Conservation (phyloP, 257 asterid species). For the Plantago elongata region DNA sequence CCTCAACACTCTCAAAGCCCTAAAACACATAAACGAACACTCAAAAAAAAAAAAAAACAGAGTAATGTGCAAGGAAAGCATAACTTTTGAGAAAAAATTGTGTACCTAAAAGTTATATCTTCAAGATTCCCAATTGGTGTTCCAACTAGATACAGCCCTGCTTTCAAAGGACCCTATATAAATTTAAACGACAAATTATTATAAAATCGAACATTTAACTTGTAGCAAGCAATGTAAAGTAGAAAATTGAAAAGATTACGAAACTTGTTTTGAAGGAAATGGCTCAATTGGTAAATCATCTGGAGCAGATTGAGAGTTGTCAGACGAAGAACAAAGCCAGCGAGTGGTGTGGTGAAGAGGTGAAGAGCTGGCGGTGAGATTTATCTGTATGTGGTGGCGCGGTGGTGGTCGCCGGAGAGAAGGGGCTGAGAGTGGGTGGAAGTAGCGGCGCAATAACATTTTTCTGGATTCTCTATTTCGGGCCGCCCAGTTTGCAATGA, state of each 20-base stretch:
- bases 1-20: slow-evolving; percentile 77
- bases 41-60: background rate
- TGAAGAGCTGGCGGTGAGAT: slow-evolving; percentile 15
- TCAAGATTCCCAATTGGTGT: slow-evolving; percentile 97
- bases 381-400: slow-evolving; percentile 14
- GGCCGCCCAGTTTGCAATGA: no score
- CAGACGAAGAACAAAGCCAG: slow-evolving; percentile 24
- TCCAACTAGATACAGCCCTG: slow-evolving; percentile 86
- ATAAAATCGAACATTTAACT: no score
- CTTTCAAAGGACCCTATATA: slow-evolving; percentile 68
- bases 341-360: slow-evolving; percentile 23
- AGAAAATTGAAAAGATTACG: background rate
- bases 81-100: slow-evolving; percentile 2
- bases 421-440: slow-evolving; percentile 22
- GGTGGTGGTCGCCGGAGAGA: slow-evolving; percentile 23
- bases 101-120: slow-evolving; percentile 78
- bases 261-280: slow-evolving; percentile 40
- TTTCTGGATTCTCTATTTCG: no score
- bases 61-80: slow-evolving; percentile 1
- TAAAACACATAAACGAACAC: slow-evolving; percentile 23
- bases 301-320: slow-evolving; percentile 15
- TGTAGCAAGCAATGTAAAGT: no score
- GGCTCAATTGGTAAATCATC: background rate
- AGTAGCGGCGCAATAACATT: slow-evolving; percentile 37
- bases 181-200: background rate